These are phyloP conservation scores for Oryza punctata DNA, from an alignment of 176 grass and related monocot genomes.

Conservation along the genomic window DNA sequence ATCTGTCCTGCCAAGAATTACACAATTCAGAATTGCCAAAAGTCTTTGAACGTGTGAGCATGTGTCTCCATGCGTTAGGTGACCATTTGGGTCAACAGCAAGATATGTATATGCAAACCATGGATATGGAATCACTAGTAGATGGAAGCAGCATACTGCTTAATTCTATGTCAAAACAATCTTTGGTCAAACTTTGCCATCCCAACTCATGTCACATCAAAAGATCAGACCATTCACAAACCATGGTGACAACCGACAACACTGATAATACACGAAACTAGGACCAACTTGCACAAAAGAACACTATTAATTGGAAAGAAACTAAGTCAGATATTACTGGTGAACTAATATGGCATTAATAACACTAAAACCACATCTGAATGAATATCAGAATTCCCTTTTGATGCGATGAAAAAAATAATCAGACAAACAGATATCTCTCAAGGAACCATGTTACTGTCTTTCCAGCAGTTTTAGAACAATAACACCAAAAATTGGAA, in stretches of 20 bases:
- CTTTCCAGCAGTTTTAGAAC: conserved; percentile 6
- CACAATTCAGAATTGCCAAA: conserved; percentile 39
- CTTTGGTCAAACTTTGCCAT: conserved; percentile 38
- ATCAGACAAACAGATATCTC: background rate
- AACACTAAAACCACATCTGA: conserved; percentile 16
- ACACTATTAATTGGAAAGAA: background rate
- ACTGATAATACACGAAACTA: conserved; percentile 16
- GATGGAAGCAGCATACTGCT: background rate
- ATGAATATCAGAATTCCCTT: background rate
- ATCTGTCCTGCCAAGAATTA: conserved; percentile 41
- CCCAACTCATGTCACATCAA: conserved; percentile 35
- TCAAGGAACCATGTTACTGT: background rate
- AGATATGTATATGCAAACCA: conserved; percentile 22
- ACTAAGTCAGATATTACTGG: conserved; percentile 27
- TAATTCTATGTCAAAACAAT: background rate
- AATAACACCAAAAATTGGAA: background rate
- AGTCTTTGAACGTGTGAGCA: conserved; percentile 1
- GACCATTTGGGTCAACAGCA: conserved; percentile 34
- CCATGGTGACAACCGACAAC: background rate
- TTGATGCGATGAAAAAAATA: background rate
- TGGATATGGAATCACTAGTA: background rate
- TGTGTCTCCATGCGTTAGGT: conserved; percentile 24
- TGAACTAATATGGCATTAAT: conserved; percentile 29
- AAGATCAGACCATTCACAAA: conserved; percentile 21
- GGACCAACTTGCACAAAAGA: conserved; percentile 10